Evolutionary conservation across 179 eudicot genomes (phyloP), one percentile per base, ranked within the genome.

Genomic region (Vitellaria paradoxa): DNA sequence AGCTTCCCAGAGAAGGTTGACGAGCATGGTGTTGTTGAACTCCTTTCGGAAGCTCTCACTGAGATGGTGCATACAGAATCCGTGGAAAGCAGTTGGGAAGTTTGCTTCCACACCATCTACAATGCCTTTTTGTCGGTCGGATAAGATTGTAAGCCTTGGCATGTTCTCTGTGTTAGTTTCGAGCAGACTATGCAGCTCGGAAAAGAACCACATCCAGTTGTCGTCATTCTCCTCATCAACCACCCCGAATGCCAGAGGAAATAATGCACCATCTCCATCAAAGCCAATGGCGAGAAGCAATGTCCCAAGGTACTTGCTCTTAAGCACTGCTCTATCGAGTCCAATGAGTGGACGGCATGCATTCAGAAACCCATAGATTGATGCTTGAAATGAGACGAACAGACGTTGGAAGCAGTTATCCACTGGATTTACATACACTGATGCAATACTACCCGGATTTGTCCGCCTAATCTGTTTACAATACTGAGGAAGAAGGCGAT

Each of bases 131-230:
- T 84, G 88, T 81, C 91, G 82, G 83, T 91, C 94, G 9, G 97
- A 92, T 45, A 92, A 82, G 77, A 92, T 85, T 59, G 94, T 90
- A 7, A 92, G 94, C 83, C 90, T 82, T 76, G 93, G 97, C 94
- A 91, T 91, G 82, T 84, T 87, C 37, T 92, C 93, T 21, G 97
- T 89, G 67, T 91, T 89, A 18, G 84, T 77, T 12, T 93, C 95
- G 61, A 92, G 86, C 78, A 92, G 90, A 79, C 82, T 87, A 37
- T 91, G 89, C 69, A 92, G 74, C 85, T 92, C 95, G 68, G 97
- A 92, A 73, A 92, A 85, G 76, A 92, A 91, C 95, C 97, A 92
- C 88, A 91, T 92, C 97, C 97, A 92, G 50, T 87, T 91, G 42
- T 91, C 93, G 65, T 91, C 93, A 65, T 82, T 91, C 76, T 92